Percentiles rank a stretch among this genome's conserved stretches.
phyloP scores from a whole-genome alignment of 2,329 filamentous ascomycete species.

The Endothia cerciana region DNA sequence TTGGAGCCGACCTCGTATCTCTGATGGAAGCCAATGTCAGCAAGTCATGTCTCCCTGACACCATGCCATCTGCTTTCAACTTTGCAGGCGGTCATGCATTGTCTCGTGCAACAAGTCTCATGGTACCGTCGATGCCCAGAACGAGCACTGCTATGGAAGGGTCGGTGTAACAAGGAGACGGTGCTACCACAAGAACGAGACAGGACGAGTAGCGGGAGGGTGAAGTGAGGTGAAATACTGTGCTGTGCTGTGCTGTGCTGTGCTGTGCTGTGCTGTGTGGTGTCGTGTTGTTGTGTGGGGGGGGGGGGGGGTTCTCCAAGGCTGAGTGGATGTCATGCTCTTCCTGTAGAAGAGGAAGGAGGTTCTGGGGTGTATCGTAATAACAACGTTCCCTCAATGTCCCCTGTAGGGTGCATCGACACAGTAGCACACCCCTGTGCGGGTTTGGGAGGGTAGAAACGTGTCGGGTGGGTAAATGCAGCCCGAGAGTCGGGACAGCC shows the following conservation, averaged over 20 bases:
- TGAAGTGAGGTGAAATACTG: not conserved
- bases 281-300: not conserved
- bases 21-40: constrained; percentile 21
- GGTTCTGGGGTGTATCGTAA: not conserved
- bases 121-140: not conserved
- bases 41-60: not conserved
- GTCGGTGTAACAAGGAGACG: not conserved
- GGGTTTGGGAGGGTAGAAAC: constrained; percentile 12
- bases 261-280: not conserved
- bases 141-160: not conserved
- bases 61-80: not conserved
- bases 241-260: not conserved
- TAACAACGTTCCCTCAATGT: constrained; percentile 12
- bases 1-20: not conserved
- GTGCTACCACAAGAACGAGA: not conserved
- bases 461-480: constrained; percentile 19
- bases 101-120: not conserved
- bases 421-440: constrained; percentile 9
- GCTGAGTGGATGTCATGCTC: constrained; percentile 11
- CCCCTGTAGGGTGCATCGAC: constrained; percentile 5
- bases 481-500: not conserved
- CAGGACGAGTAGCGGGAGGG: not conserved
- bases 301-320: not conserved
- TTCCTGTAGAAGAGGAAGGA: constrained; percentile 4
- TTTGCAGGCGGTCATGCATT: not conserved